Percentiles rank a stretch among this genome's conserved stretches.
Evolutionary conservation across 805 yeast species (phyloP).

Genomic region (Myxozyma neotropica): DNA sequence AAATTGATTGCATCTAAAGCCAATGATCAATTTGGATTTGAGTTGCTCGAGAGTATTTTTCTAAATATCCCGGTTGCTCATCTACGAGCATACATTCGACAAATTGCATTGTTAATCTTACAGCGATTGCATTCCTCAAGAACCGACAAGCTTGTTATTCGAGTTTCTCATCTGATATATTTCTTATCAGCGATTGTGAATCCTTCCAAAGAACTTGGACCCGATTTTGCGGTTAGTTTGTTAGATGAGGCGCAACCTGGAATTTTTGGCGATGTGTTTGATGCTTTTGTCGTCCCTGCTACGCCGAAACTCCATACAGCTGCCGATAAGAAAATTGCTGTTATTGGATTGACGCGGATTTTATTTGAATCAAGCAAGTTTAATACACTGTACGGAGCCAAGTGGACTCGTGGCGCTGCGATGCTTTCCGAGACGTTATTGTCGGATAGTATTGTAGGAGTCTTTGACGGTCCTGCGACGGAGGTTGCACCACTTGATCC

Average conservation of each 20-base stretch:
- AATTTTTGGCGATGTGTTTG: slow-evolving; percentile 41
- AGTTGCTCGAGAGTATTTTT: slow-evolving; percentile 71
- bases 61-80: slow-evolving; percentile 54
- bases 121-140: slow-evolving; percentile 78
- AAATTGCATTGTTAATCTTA: slow-evolving; percentile 73
- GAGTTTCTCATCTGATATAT: slow-evolving; percentile 66
- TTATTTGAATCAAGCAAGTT: slow-evolving; percentile 45
- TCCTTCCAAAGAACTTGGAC: slow-evolving; percentile 44
- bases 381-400: slow-evolving; percentile 49
- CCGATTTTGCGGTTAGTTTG: slow-evolving; percentile 61
- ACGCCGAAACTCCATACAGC: slow-evolving; percentile 46
- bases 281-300: slow-evolving; percentile 43
- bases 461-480: slow-evolving; percentile 31
- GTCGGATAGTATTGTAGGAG: slow-evolving; percentile 27
- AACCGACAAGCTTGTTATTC: slow-evolving; percentile 78
- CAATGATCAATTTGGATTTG: slow-evolving; percentile 83
- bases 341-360: slow-evolving; percentile 53
- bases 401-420: slow-evolving; percentile 41
- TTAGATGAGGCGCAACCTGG: slow-evolving; percentile 73
- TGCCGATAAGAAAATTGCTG: slow-evolving; percentile 51
- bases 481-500: slow-evolving; percentile 43
- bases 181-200: slow-evolving; percentile 50
- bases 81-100: slow-evolving; percentile 60
- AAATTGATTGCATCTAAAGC: slow-evolving; percentile 82
- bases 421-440: slow-evolving; percentile 13